These are phyloP conservation scores for Madurella mycetomatis DNA, from an alignment of 2,329 filamentous ascomycete species.

Conservation along the genomic window DNA sequence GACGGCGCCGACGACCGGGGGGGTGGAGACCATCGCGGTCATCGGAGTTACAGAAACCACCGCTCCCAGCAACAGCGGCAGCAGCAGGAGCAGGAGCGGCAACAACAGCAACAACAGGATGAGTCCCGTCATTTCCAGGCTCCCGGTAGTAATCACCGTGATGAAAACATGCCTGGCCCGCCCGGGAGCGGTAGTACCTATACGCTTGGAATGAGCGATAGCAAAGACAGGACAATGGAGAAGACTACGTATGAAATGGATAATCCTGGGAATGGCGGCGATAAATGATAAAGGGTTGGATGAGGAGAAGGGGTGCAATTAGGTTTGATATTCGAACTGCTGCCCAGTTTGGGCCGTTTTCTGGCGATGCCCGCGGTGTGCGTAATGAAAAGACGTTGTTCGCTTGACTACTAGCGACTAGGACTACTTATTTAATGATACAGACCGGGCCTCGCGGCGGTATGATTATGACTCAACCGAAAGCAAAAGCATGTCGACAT, in stretches of 20 bases:
- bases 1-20: background rate
- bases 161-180: background rate
- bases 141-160: background rate
- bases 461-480: no score
- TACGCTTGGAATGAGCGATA: slow-evolving; percentile 1
- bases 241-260: background rate
- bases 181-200: background rate
- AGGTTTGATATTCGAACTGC: no score
- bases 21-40: slow-evolving; percentile 36
- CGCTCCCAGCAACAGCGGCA: slow-evolving; percentile 41
- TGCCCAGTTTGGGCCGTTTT: no score
- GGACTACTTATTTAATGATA: no score
- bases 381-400: no score
- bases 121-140: background rate
- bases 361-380: no score
- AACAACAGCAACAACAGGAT: background rate
- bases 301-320: no score
- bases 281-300: no score
- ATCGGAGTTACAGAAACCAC: slow-evolving; percentile 44
- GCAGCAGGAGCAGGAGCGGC: background rate
- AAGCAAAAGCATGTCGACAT: no score
- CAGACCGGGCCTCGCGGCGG: no score
- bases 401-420: no score
- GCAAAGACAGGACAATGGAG: background rate
- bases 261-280: background rate